phyloP scores from a whole-genome alignment of 1,284 basidiomycete genomes.

The Kwoniella shivajii region DNA sequence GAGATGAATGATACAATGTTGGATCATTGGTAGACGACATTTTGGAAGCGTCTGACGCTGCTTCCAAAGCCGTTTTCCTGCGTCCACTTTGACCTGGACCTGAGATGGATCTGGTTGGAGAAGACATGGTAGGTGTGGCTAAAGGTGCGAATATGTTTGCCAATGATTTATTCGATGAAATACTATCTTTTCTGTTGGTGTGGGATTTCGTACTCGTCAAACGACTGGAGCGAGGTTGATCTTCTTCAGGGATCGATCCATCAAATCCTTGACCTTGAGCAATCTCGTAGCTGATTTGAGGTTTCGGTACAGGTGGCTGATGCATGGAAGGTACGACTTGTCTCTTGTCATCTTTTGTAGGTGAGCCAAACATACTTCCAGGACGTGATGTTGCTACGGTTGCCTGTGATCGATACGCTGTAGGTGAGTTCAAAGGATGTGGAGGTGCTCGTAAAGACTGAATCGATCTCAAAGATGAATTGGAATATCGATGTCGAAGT shows the following conservation, averaged over 20 bases:
- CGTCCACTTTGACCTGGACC: constrained; percentile 9
- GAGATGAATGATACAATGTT: constrained; percentile 42
- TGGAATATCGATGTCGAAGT: constrained; percentile 37
- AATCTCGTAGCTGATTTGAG: constrained; percentile 42
- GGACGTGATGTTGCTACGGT: constrained; percentile 15
- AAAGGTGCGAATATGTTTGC: constrained; percentile 12
- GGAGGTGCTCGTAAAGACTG: constrained; percentile 49
- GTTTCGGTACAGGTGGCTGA: constrained; percentile 46
- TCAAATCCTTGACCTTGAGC: constrained; percentile 44
- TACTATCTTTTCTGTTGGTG: constrained; percentile 3
- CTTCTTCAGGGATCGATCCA: constrained; percentile 21
- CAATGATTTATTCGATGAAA: constrained; percentile 8
- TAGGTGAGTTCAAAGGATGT: constrained; percentile 50
- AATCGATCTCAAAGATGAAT: constrained; percentile 45
- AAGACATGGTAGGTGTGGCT: constrained; percentile 1
- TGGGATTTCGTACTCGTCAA: neutral
- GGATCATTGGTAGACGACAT: constrained; percentile 44
- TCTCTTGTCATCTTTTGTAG: constrained; percentile 19
- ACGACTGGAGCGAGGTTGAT: neutral
- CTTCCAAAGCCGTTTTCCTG: constrained; percentile 34
- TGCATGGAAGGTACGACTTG: constrained; percentile 40
- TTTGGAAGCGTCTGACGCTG: constrained; percentile 31
- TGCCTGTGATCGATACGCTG: constrained; percentile 25
- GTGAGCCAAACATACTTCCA: constrained; percentile 30
- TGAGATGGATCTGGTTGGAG: neutral